Evolutionary conservation across 495 filamentous ascomycete genomes (phyloP).

Genomic region (Parmelia sp.): DNA sequence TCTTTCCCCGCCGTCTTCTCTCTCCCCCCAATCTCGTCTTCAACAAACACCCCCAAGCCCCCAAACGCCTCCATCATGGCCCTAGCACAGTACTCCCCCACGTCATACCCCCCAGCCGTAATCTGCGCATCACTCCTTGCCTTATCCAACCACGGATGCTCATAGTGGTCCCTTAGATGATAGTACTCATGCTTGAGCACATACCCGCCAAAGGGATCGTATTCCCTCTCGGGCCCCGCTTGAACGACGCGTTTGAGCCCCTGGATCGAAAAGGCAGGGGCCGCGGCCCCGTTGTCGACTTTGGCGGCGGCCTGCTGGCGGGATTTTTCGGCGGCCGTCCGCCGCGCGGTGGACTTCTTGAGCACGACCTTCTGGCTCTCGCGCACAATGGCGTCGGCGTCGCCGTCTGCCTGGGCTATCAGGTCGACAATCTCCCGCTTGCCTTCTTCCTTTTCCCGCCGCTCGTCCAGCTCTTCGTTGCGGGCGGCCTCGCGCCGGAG

Average conservation of each 20-base stretch:
- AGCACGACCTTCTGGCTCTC: conserved; percentile 59
- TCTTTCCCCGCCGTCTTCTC: conserved; percentile 29
- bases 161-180: conserved; percentile 58
- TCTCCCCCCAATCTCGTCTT: conserved; percentile 61
- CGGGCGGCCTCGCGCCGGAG: conserved; percentile 49
- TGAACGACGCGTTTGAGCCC: conserved; percentile 64
- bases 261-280: conserved; percentile 51
- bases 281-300: conserved; percentile 28
- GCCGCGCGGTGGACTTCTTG: conserved; percentile 56
- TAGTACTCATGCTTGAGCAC: conserved; percentile 63
- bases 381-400: conserved; percentile 44
- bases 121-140: conserved; percentile 51
- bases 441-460: conserved; percentile 51
- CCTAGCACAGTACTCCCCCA: conserved; percentile 71
- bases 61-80: conserved; percentile 85
- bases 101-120: conserved; percentile 75
- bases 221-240: conserved; percentile 62
- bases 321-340: conserved; percentile 44
- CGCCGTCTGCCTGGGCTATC: conserved; percentile 43
- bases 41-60: conserved; percentile 75
- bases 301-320: conserved; percentile 37
- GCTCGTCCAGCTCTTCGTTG: conserved; percentile 59
- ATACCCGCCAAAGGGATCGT: conserved; percentile 82
- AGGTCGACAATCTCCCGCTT: conserved; percentile 52
- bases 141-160: conserved; percentile 55